Base-by-base conservation (phyloP, 176 grass and related monocot species). In the Hordeum marinum region DNA sequence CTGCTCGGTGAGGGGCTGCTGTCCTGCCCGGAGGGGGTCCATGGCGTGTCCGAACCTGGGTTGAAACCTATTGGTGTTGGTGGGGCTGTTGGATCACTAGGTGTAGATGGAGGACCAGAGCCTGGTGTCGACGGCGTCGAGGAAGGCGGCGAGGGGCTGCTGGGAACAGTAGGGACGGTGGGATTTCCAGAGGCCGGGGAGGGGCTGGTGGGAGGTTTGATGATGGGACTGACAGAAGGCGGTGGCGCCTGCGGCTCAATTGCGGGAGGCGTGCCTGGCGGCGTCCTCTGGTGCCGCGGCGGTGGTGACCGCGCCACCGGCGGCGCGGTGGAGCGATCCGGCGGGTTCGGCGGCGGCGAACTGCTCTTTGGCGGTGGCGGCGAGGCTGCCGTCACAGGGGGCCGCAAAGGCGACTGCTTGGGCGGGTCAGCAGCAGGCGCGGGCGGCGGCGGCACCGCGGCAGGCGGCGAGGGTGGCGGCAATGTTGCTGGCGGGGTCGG, bases 281-380 rank as follows among this genome's bases (percentile, higher is more conserved):
- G 82, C 17, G 91, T 65, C 15, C 76, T n/a, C 35, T 18, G 59
- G 31, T n/a, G 80, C 0, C 58, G 43, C 8, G 86, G 90, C 6
- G 94, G 93, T 55, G 92, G 82, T 5, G 90, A 73, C 76, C 25
- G 82, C 10, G 45, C 21, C 52, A n/a, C 61, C 1, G 94, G 78
- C 14, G 86, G 77, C 0, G 81, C 35, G 27, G 83, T 78, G 43
- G 67, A 52, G 31, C 82, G 87, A n/a, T 78, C 41, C 10, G 92
- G 85, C n/a, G n/a, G n/a, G n/a, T n/a, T n/a, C 15, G 88, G 81
- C n/a, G 73, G 40, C 5, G 84, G 75, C 23, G 86, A 68, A 65
- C 14, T 43, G 75, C 15, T 40, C 13, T 11, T 58, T 20, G 90
- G 57, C 34, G 89, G 83, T 2, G 86, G 82, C 6, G 89, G 83